phyloP scores from a whole-genome alignment of 78 protist genomes.

The Dictyostelium intermedium region DNA sequence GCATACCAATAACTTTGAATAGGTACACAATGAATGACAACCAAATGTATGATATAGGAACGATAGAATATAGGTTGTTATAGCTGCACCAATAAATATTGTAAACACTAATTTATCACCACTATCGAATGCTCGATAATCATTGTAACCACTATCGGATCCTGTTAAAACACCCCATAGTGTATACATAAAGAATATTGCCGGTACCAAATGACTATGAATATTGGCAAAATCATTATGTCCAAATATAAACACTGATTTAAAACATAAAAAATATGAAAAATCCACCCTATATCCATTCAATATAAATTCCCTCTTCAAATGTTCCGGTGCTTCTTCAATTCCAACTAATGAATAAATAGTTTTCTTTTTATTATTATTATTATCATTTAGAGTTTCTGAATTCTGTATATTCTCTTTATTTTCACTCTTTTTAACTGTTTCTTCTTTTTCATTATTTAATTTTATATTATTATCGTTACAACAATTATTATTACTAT shows the following conservation, averaged over 20 bases:
- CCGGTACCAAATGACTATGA: slow-evolving; percentile 41
- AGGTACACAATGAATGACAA: not conserved
- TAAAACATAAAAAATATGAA: slow-evolving; percentile 8
- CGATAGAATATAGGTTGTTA: not conserved
- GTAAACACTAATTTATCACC: not conserved
- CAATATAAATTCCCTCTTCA: slow-evolving; percentile 24
- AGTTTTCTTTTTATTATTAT: not conserved
- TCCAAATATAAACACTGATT: slow-evolving; percentile 17
- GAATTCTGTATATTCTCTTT: not conserved
- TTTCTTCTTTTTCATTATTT: not conserved
- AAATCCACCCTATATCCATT: slow-evolving; percentile 55
- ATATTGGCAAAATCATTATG: slow-evolving; percentile 56
- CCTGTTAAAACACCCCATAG: not conserved
- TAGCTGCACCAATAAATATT: slow-evolving; percentile 6
- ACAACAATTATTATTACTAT: not conserved
- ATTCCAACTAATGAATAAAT: not conserved
- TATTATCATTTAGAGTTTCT: not conserved
- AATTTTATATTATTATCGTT: not conserved
- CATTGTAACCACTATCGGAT: not conserved
- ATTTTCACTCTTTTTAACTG: not conserved
- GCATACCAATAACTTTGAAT: slow-evolving; percentile 4
- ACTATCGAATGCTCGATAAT: not conserved
- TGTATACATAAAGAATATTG: slow-evolving; percentile 20
- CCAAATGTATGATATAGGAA: slow-evolving; percentile 36
- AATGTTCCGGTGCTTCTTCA: slow-evolving; percentile 47